These are phyloP conservation scores for Penicillium alfredii DNA, from an alignment of 495 filamentous ascomycete species.

Conservation along the genomic window DNA sequence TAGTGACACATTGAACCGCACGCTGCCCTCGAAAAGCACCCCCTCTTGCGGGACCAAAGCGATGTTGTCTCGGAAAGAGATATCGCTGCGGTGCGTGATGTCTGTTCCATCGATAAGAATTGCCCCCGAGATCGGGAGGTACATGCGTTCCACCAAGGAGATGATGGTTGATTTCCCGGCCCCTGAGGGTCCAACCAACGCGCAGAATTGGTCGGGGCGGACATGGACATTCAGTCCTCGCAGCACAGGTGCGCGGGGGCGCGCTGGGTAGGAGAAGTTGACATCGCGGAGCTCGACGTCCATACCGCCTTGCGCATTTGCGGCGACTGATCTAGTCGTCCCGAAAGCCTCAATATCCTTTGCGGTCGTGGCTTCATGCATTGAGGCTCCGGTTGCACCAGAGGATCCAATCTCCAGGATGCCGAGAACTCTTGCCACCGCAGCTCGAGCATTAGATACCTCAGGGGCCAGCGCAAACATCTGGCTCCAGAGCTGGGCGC, in stretches of 20 bases:
- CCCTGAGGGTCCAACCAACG: constrained; percentile 55
- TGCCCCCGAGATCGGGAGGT: constrained; percentile 39
- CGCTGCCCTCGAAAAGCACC: constrained; percentile 48
- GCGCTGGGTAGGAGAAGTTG: constrained; percentile 55
- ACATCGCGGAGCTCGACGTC: constrained; percentile 51
- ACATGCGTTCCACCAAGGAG: constrained; percentile 54
- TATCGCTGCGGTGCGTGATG: constrained; percentile 29
- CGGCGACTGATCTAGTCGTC: too few relatives aligned
- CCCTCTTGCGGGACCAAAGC: constrained; percentile 52
- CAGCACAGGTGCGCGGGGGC: constrained; percentile 49
- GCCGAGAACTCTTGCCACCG: constrained; percentile 42
- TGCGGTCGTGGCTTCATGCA: too few relatives aligned
- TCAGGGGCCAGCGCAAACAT: constrained; percentile 63
- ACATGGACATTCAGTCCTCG: constrained; percentile 49
- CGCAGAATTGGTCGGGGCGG: constrained; percentile 51
- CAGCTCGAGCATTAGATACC: constrained; percentile 45
- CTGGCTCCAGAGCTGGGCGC: constrained; percentile 58
- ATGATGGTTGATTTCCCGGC: constrained; percentile 60
- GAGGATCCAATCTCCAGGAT: constrained; percentile 45
- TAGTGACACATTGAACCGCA: constrained; percentile 49
- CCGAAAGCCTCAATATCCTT: constrained; percentile 15
- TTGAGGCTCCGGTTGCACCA: too few relatives aligned
- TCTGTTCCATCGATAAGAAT: constrained; percentile 39
- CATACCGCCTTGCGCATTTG: too few relatives aligned
- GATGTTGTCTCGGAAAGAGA: constrained; percentile 42